Base-by-base conservation (phyloP, 192 early-diverging fungal species). In the Podila minutissima region DNA sequence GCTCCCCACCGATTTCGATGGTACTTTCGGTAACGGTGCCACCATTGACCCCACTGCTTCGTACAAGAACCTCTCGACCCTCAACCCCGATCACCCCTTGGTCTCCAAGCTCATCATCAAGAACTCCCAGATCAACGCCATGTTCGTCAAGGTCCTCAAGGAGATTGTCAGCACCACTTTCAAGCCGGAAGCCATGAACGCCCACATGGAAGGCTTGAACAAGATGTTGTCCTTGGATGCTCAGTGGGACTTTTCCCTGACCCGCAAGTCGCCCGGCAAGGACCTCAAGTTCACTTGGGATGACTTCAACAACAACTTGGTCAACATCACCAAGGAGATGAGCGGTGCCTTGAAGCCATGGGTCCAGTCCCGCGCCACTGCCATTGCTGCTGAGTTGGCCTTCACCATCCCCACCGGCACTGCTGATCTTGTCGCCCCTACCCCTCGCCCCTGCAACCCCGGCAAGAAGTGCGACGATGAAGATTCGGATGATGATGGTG, bases 1-100 rank as follows among this genome's bases (percentile, higher is more conserved):
- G 69, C 3, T 86, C n/a, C 83, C 85, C 0, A 84, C 83, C 48
- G 85, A 86, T 59, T 86, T 86, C 38, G 85, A 86, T 53, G 82
- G 67, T 22, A 84, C 81, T 3, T 84, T 86, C 68, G 85, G 85
- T 8, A 84, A 86, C 69, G 85, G 85, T 28, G 70, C 61, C 5
- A 20, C 59, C 26, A 66, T 73, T 33, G 62, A 72, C 35, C 26
- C 79, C 37, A 67, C 62, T 11, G 83, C 46, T 17, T 75, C 70
- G 20, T 83, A 72, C 59, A 72, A 74, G 51, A 59, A 71, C 15
- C 59, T 86, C n/a, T 74, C n/a, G 4, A 41, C 70, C 55, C 75
- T 74, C 59, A 50, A 61, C 22, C 29, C 26, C 2, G 62, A 81
- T 13, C 81, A 86, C 62, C 82, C 83, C 13, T 72, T 79, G 50